A percentile compares a stretch with the other conserved stretches of the same genome.
These are phyloP conservation scores for Arabidopsis lyrata DNA, from an alignment of 441 rosid genomes.

Conservation along the genomic window DNA sequence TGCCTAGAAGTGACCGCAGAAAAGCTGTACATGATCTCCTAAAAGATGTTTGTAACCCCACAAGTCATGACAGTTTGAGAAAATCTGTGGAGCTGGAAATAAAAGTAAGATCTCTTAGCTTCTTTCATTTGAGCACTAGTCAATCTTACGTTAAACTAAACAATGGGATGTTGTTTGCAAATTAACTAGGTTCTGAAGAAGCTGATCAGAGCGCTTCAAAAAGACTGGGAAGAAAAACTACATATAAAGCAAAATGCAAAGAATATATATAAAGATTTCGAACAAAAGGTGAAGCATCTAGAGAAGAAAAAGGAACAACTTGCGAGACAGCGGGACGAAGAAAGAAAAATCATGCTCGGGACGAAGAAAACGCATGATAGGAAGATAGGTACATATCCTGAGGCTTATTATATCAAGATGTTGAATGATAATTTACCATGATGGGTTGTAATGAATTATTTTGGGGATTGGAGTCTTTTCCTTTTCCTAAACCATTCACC, in stretches of 20 bases:
- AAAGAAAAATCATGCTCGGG: neutral
- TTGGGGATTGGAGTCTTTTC: neutral
- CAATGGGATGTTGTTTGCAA: neutral
- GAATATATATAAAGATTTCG: neutral
- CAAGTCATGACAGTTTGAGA: constrained; percentile 8
- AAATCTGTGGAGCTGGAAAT: constrained; percentile 29
- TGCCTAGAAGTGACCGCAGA: constrained; percentile 14
- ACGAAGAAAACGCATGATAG: neutral
- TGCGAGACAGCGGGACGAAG: constrained; percentile 5
- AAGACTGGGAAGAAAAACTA: constrained; percentile 16
- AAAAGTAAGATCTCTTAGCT: constrained; percentile 11
- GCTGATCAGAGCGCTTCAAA: constrained; percentile 26
- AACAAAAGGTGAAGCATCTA: constrained; percentile 24
- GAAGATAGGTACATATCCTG: constrained; percentile 6
- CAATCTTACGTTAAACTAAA: neutral
- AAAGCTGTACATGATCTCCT: constrained; percentile 1
- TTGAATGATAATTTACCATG: neutral
- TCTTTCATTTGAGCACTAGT: neutral
- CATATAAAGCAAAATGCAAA: constrained; percentile 12
- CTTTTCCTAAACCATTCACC: neutral
- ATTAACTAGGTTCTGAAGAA: constrained; percentile 35
- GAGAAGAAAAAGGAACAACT: constrained; percentile 22
- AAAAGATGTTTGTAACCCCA: constrained; percentile 15
- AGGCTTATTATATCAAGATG: constrained; percentile 1
- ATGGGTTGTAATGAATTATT: neutral